Conservation (phyloP, 495 filamentous ascomycete species). For the Tuber umbilicatum region DNA sequence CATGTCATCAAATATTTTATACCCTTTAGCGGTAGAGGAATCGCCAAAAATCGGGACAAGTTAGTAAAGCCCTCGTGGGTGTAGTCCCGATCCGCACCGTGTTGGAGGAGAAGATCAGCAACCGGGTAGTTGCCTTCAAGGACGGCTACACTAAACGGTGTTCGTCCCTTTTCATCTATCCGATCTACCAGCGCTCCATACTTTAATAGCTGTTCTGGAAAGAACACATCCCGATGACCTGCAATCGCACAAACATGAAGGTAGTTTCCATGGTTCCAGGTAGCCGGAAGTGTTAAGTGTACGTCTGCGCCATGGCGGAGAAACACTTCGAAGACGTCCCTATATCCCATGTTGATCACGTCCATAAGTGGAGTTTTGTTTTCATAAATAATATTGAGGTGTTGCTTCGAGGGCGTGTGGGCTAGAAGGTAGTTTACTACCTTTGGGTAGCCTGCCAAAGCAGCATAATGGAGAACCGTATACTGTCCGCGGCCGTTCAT, state of each 20-base stretch:
- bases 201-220: background rate
- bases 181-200: background rate
- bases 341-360: background rate
- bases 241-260: background rate
- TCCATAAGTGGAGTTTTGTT: background rate
- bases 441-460: background rate
- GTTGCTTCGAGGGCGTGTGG: background rate
- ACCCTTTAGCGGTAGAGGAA: background rate
- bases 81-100: background rate
- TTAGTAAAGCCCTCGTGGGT: background rate
- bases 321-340: background rate
- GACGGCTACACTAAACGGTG: background rate
- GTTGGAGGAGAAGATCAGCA: background rate
- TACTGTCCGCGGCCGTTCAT: background rate
- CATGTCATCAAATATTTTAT: background rate
- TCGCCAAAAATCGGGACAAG: background rate
- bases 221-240: background rate
- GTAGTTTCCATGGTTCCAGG: background rate
- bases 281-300: background rate
- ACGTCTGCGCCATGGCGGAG: background rate
- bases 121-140: conserved; percentile 1
- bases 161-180: background rate
- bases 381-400: background rate
- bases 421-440: background rate
- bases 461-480: background rate